These are phyloP conservation scores for Parastagonospora nodorum DNA, from an alignment of 2,329 filamentous ascomycete species.

Conservation along the genomic window DNA sequence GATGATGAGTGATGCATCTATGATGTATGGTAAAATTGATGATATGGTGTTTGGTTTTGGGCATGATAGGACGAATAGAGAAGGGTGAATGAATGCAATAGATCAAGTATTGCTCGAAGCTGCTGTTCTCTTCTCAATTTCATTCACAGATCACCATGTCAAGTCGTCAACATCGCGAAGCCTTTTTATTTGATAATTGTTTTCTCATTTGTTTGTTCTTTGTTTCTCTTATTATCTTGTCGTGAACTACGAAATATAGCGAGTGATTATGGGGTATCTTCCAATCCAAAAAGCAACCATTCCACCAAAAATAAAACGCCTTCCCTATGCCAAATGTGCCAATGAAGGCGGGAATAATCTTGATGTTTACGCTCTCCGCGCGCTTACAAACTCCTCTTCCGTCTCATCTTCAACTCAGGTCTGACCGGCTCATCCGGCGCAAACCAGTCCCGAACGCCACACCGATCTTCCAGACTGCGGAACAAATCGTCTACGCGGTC, in stretches of 20 bases:
- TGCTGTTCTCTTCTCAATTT: too few relatives aligned
- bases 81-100: too few relatives aligned
- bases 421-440: constrained; percentile 26
- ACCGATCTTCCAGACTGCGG: constrained; percentile 34
- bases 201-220: not conserved
- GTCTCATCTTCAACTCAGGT: constrained; percentile 20
- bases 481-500: constrained; percentile 44
- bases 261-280: constrained; percentile 19
- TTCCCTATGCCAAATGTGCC: constrained; percentile 1
- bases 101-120: too few relatives aligned
- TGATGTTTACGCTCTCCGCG: not conserved
- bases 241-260: not conserved
- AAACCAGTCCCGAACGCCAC: constrained; percentile 43
- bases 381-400: constrained; percentile 10
- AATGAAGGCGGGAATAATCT: not conserved
- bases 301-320: not conserved
- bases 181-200: too few relatives aligned
- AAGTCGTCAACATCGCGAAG: too few relatives aligned
- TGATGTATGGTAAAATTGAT: too few relatives aligned
- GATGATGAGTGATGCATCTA: too few relatives aligned
- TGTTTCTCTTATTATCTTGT: not conserved
- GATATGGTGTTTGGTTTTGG: too few relatives aligned
- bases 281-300: not conserved
- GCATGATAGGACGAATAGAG: too few relatives aligned
- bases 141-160: too few relatives aligned